These are phyloP conservation scores for Beauveria pseudobassiana DNA, from an alignment of 2,329 filamentous ascomycete species.

Conservation along the genomic window DNA sequence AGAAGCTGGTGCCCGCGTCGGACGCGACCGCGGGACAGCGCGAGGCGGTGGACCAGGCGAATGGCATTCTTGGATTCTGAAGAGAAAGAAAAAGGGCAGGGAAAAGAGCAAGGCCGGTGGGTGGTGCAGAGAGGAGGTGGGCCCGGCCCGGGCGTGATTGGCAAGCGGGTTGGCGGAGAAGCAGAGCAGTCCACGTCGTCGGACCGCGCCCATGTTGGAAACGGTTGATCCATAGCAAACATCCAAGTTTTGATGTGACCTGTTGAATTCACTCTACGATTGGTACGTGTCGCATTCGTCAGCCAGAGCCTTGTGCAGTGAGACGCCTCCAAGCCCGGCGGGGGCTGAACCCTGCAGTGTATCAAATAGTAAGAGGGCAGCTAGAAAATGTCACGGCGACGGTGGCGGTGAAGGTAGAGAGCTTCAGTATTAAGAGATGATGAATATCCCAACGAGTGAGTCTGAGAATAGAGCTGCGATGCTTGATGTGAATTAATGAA, in stretches of 20 bases:
- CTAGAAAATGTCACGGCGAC: not conserved
- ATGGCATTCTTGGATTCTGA: conserved; percentile 36
- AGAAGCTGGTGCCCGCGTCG: conserved; percentile 24
- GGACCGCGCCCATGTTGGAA: too few relatives aligned
- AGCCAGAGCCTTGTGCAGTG: not conserved
- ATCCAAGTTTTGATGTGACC: not conserved
- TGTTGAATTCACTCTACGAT: not conserved
- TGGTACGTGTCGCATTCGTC: not conserved
- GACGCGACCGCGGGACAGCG: conserved; percentile 28
- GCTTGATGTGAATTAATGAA: too few relatives aligned
- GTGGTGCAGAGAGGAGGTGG: too few relatives aligned
- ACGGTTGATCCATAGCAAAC: not conserved
- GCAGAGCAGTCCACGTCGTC: not conserved
- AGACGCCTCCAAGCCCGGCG: not conserved
- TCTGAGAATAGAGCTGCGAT: too few relatives aligned
- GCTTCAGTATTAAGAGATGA: too few relatives aligned
- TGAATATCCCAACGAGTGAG: too few relatives aligned
- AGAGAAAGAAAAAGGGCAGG: not conserved
- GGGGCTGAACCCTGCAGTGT: not conserved
- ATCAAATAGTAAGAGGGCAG: not conserved
- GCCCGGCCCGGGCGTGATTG: not conserved
- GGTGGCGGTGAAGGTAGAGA: too few relatives aligned
- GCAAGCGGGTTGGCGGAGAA: not conserved
- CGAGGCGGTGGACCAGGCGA: conserved; percentile 32
- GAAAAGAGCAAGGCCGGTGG: not conserved